Conservation (phyloP, 2,329 filamentous ascomycete species). For the Nectriaceae sp. region DNA sequence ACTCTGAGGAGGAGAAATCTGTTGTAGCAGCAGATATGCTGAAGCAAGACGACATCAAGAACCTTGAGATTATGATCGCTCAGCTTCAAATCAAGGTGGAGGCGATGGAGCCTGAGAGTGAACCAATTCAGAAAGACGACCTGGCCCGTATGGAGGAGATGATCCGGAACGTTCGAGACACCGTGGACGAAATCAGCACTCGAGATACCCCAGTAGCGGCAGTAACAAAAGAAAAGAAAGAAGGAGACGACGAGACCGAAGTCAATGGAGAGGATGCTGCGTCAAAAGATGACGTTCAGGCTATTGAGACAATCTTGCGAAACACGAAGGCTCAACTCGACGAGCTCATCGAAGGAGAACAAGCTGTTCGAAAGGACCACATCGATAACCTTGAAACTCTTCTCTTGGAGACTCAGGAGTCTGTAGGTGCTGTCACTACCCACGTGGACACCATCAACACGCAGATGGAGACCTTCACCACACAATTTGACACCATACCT, state of each 20-base stretch:
- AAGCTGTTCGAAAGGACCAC: slow-evolving; percentile 67
- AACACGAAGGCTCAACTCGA: slow-evolving; percentile 90
- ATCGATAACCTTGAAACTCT: slow-evolving; percentile 65
- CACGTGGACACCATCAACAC: slow-evolving; percentile 63
- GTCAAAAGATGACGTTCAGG: slow-evolving; percentile 78
- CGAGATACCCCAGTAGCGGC: slow-evolving; percentile 27
- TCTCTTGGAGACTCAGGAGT: slow-evolving; percentile 74
- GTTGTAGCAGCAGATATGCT: slow-evolving; percentile 50
- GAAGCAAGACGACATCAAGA: slow-evolving; percentile 76
- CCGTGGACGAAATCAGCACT: slow-evolving; percentile 46
- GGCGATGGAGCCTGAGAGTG: slow-evolving; percentile 36
- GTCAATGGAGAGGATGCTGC: slow-evolving; percentile 37
- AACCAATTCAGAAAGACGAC: slow-evolving; percentile 53
- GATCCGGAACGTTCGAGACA: slow-evolving; percentile 49
- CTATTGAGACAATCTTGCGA: slow-evolving; percentile 85
- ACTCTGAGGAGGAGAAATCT: slow-evolving; percentile 26
- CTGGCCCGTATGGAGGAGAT: slow-evolving; percentile 56
- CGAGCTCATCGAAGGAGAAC: slow-evolving; percentile 73
- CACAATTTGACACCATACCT: slow-evolving; percentile 69
- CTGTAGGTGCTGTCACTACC: slow-evolving; percentile 64
- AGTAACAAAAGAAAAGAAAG: slow-evolving; percentile 16
- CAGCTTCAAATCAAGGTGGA: slow-evolving; percentile 86
- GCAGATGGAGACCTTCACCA: slow-evolving; percentile 34
- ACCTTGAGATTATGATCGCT: slow-evolving; percentile 79
- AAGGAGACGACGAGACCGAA: slow-evolving; percentile 17